Evolutionary conservation across 2,329 filamentous ascomycete genomes (phyloP), one percentile per base, ranked within the genome.

Genomic region (Emmonsia crescens): DNA sequence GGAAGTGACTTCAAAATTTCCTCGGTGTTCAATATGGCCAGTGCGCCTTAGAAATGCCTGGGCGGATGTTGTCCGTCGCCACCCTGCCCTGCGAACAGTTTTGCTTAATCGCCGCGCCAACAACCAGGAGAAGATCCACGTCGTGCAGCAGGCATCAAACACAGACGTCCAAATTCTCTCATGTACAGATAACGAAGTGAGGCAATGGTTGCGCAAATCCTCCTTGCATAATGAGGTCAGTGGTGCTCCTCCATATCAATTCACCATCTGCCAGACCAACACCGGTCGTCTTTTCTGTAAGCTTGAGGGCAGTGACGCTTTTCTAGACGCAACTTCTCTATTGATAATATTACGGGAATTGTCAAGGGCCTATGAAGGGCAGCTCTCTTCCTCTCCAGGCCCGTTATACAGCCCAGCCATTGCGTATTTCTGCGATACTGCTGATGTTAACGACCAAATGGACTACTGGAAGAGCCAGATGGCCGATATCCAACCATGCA

Each of bases 321-420:
- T 65, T 33, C 46, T 65, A 10, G 64, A 65, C 48, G 64, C 62
- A 24, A 48, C 58, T 33, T 65, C 64, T 5, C 48, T 65, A 29
- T 51, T 61, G 27, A 61, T 64, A 5, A 61, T 64, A 10, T 38
- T 63, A 27, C 55, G 40, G 21, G 61, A 64, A 38, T 51, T 64
- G 24, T 54, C 21, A 27, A 10, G 31, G 6, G 54, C 27, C 1
- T 64, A 64, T 46, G 5, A 36, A 19, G 59, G 57, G 10, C 54
- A 27, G 10, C 27, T 62, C 27, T 42, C 54, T 31, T 42, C 40
- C 8, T n/a, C 8, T 29, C 14, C 46, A 27, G 58, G n/a, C n/a
- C 49, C 60, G 3, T 27, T 27, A 3, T 65, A 62, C 42, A 27
- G 49, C 2, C 21, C 21, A 21, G 61, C 56, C 46, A 54, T 51